Conservation (phyloP, 2,329 filamentous ascomycete genomes). For the Apiospora arundinis region DNA sequence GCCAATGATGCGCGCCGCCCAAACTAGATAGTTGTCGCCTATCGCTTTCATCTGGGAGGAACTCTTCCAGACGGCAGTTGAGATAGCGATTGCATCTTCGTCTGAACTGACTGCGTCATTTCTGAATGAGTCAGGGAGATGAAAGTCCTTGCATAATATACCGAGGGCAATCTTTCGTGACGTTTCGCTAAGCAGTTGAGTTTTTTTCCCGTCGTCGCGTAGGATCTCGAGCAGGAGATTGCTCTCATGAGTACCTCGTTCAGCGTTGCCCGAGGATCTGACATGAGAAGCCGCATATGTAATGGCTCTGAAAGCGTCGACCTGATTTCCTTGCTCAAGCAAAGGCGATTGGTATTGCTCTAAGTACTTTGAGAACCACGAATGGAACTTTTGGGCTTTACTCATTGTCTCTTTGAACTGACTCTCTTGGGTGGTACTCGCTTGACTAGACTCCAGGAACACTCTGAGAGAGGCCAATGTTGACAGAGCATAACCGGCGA, state of each 20-base stretch:
- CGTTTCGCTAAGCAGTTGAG: slow-evolving; percentile 71
- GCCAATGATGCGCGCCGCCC: slow-evolving; percentile 86
- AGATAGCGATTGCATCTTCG: slow-evolving; percentile 64
- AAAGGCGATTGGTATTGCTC: slow-evolving; percentile 62
- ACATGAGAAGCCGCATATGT: slow-evolving; percentile 73
- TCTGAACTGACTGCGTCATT: slow-evolving; percentile 76
- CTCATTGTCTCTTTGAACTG: slow-evolving; percentile 79
- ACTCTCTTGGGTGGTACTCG: slow-evolving; percentile 83
- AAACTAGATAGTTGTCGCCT: slow-evolving; percentile 75
- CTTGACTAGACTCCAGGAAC: slow-evolving; percentile 76
- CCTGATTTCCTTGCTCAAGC: slow-evolving; percentile 56
- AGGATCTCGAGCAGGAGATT: slow-evolving; percentile 81
- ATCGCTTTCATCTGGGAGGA: slow-evolving; percentile 65
- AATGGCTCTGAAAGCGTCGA: slow-evolving; percentile 69
- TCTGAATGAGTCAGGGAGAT: slow-evolving; percentile 60
- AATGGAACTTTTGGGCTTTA: slow-evolving; percentile 77
- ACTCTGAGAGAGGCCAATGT: slow-evolving; percentile 78
- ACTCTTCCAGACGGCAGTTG: slow-evolving; percentile 77
- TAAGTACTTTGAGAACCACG: slow-evolving; percentile 78
- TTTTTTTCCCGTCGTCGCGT: slow-evolving; percentile 68
- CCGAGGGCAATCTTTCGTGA: slow-evolving; percentile 74
- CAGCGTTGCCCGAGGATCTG: slow-evolving; percentile 71
- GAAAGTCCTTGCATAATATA: slow-evolving; percentile 78
- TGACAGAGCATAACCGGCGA: slow-evolving; percentile 81
- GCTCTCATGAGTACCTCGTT: slow-evolving; percentile 76